Base-by-base conservation (phyloP, 257 asterid species). In the Asclepias syriaca region DNA sequence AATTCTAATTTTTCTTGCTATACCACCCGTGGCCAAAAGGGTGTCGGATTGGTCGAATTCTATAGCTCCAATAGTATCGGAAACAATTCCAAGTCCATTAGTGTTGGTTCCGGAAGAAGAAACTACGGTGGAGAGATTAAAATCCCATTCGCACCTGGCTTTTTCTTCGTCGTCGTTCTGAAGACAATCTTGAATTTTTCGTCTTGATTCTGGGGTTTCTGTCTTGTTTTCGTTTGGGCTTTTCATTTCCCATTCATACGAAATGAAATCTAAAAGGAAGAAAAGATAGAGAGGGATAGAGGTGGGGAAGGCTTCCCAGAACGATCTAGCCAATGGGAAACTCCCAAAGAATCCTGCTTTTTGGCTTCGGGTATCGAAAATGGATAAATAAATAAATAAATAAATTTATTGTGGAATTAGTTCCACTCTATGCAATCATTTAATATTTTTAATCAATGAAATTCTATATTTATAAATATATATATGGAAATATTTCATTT, bases 1-100 rank as follows among this genome's bases (percentile, higher is more conserved):
- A 18, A 93, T 79, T 60, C 98, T 22, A 45, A 93, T 89, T 72
- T 81, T 90, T 59, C 98, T 79, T 19, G 98, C 92, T 80, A 87
- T 89, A 2, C 98, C 98, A 45, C 97, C 98, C 2, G 97, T 87
- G 66, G 97, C 96, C 48, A 93, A 68, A 14, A 86, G 65, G 27
- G 65, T 59, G 74, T 75, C 72, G 29, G 76, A 75, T 1, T 70
- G 96, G 85, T 93, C 96, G 79, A 93, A 89, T 49, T 89, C 96
- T 45, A 85, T 34, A 43, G 83, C 97, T 0, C 98, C 98, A 0
- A 93, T 83, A 53, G 96, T 89, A 79, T 93, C 98, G 66, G 93
- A 84, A 22, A 69, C 72, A 19, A 81, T n/a, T 50, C 78, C 71
- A 2, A 60, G 39, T 34, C 39, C 48, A 43, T 43, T 24, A 24